A percentile compares a stretch with the other conserved stretches of the same genome.
These are phyloP conservation scores for Groenewaldozyma auringiensis DNA, from an alignment of 1,139 yeast species.

Conservation along the genomic window DNA sequence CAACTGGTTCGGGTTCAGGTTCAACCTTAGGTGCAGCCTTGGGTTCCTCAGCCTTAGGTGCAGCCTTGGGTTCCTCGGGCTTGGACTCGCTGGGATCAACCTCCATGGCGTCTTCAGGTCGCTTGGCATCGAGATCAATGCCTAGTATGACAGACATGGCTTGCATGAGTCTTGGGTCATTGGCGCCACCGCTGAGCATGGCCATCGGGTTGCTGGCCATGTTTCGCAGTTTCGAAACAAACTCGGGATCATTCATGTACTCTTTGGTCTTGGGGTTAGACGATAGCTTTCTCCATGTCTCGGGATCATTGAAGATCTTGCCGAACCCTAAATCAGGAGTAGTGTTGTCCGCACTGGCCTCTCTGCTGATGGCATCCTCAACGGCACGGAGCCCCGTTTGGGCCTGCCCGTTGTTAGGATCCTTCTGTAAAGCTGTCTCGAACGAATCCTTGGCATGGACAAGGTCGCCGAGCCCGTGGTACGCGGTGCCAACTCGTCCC, in stretches of 20 bases:
- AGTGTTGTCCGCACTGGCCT: slow-evolving; percentile 35
- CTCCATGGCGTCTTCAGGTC: slow-evolving; percentile 15
- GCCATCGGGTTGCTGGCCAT: slow-evolving; percentile 71
- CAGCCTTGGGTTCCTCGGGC: slow-evolving; percentile 17
- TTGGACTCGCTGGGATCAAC: slow-evolving; percentile 22
- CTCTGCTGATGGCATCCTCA: slow-evolving; percentile 43
- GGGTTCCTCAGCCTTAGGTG: slow-evolving; percentile 27
- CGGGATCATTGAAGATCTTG: slow-evolving; percentile 73
- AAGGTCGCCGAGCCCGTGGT: slow-evolving; percentile 71
- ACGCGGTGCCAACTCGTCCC: slow-evolving; percentile 90
- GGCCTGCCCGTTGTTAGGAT: slow-evolving; percentile 79
- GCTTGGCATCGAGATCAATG: slow-evolving; percentile 41
- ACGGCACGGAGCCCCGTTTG: slow-evolving; percentile 71
- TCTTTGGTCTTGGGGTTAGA: slow-evolving; percentile 83
- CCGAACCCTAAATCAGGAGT: slow-evolving; percentile 72
- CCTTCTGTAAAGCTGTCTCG: slow-evolving; percentile 75
- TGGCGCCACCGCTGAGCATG: slow-evolving; percentile 46
- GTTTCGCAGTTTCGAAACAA: slow-evolving; percentile 62
- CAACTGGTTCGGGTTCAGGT: slow-evolving; percentile 33
- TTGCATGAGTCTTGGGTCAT: slow-evolving; percentile 84
- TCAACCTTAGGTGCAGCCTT: slow-evolving; percentile 28
- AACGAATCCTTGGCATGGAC: slow-evolving; percentile 53
- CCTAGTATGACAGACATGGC: slow-evolving; percentile 85
- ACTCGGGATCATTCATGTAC: slow-evolving; percentile 77
- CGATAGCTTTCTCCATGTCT: slow-evolving; percentile 64